Conservation (phyloP, 139 green algal species). For the Mesotaenium endlicherianum region DNA sequence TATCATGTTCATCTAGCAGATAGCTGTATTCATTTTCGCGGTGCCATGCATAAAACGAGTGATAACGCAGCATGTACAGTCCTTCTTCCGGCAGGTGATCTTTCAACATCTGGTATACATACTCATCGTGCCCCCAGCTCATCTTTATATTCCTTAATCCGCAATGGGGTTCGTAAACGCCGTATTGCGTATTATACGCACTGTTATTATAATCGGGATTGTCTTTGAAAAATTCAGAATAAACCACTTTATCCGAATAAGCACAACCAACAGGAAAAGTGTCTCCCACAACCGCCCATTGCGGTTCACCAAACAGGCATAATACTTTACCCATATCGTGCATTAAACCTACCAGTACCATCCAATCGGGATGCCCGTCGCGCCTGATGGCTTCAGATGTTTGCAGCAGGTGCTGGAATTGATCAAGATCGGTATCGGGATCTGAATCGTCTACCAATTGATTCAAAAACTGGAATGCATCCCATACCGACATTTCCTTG, state of each 20-base stretch:
- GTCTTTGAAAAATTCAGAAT: too few relatives aligned
- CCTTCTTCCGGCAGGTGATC: too few relatives aligned
- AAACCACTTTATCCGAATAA: background rate
- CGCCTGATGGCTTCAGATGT: constrained; percentile 60
- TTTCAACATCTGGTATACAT: too few relatives aligned
- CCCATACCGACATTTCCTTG: constrained; percentile 70
- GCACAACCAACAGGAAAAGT: constrained; percentile 79
- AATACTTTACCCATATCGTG: constrained; percentile 84
- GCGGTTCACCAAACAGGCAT: constrained; percentile 71
- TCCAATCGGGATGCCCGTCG: too few relatives aligned
- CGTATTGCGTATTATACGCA: too few relatives aligned
- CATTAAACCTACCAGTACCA: too few relatives aligned
- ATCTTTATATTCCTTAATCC: constrained; percentile 61
- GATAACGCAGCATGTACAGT: constrained; percentile 68
- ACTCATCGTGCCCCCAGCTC: constrained; percentile 75
- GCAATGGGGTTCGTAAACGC: constrained; percentile 64
- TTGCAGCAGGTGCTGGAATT: constrained; percentile 70
- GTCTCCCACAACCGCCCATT: constrained; percentile 79
- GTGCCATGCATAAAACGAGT: constrained; percentile 44
- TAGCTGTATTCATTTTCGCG: constrained; percentile 62
- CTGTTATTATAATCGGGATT: too few relatives aligned
- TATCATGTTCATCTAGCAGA: constrained; percentile 64
- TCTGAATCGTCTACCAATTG: constrained; percentile 72
- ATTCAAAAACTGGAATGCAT: constrained; percentile 69
- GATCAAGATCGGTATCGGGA: constrained; percentile 62